phyloP scores from a whole-genome alignment of 2,329 filamentous ascomycete genomes.

The Chaetomium sp. region DNA sequence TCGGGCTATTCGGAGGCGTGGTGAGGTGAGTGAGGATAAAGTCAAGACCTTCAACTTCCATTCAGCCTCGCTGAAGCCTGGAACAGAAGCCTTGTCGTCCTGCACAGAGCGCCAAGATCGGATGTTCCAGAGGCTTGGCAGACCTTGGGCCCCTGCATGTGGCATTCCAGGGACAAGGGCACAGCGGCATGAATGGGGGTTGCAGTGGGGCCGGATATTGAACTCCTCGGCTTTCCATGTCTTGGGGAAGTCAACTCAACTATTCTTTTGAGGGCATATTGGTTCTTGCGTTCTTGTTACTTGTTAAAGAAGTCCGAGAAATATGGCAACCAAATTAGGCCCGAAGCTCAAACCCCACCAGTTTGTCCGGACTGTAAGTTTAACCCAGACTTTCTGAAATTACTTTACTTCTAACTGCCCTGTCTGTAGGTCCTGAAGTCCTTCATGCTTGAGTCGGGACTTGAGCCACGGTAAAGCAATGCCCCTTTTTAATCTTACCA shows the following conservation, averaged over 20 bases:
- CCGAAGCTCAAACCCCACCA: conserved; percentile 26
- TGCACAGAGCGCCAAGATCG: neutral
- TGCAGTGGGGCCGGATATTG: neutral
- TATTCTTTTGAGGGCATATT: no score
- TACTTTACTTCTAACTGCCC: neutral
- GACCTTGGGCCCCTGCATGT: no score
- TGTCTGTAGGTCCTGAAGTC: conserved; percentile 67
- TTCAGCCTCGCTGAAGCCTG: neutral
- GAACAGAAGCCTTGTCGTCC: neutral
- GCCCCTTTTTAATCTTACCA: neutral
- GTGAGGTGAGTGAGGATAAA: neutral
- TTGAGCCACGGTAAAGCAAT: conserved; percentile 69
- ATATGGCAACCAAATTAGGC: neutral
- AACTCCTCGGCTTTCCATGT: neutral
- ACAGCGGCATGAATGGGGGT: neutral
- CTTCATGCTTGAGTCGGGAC: conserved; percentile 76
- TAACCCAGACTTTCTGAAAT: neutral
- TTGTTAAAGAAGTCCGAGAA: neutral
- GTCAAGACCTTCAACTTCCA: no score
- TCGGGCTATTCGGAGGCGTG: neutral
- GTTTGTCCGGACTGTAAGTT: conserved; percentile 29
- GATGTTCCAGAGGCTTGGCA: neutral
- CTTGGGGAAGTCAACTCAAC: no score
- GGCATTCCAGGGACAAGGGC: neutral
- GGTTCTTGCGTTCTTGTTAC: no score